Evolutionary conservation across 192 early-diverging fungal species (phyloP).

Genomic region (Linderina pennispora): DNA sequence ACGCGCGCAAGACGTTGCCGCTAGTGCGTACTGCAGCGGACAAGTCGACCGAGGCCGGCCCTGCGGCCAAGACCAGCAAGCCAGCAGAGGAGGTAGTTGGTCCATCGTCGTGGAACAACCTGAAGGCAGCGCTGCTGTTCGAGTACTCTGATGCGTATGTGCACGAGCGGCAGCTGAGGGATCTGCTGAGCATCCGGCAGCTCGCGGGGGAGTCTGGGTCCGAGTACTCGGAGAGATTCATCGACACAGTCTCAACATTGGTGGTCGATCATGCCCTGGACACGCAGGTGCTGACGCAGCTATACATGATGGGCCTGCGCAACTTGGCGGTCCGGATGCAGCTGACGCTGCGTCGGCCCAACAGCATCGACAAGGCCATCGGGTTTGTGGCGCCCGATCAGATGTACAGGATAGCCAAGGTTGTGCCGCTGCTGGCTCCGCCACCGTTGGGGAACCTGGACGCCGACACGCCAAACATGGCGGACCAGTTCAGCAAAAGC

Average conservation of each 20-base stretch:
- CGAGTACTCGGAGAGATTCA: constrained; percentile 39
- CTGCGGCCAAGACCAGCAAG: constrained; percentile 13
- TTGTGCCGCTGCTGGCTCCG: constrained; percentile 32
- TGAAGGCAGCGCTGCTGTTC: constrained; percentile 25
- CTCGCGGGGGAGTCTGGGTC: constrained; percentile 35
- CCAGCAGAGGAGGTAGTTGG: constrained; percentile 32
- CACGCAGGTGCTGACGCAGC: constrained; percentile 17
- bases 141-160: constrained; percentile 30
- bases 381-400: constrained; percentile 42
- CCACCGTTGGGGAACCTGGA: too few relatives aligned
- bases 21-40: background rate
- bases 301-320: constrained; percentile 31
- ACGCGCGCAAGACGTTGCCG: constrained; percentile 31
- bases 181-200: constrained; percentile 29
- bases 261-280: constrained; percentile 27
- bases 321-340: constrained; percentile 33
- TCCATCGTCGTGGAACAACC: constrained; percentile 38
- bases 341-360: constrained; percentile 30
- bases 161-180: constrained; percentile 25
- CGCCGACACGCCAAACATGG: too few relatives aligned
- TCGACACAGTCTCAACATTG: constrained; percentile 15
- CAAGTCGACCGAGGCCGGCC: background rate
- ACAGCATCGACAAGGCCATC: constrained; percentile 30
- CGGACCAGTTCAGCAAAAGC: too few relatives aligned
- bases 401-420: constrained; percentile 35